These are phyloP conservation scores for Fusarium albosuccineum DNA, from an alignment of 2,329 filamentous ascomycete species.

Conservation along the genomic window DNA sequence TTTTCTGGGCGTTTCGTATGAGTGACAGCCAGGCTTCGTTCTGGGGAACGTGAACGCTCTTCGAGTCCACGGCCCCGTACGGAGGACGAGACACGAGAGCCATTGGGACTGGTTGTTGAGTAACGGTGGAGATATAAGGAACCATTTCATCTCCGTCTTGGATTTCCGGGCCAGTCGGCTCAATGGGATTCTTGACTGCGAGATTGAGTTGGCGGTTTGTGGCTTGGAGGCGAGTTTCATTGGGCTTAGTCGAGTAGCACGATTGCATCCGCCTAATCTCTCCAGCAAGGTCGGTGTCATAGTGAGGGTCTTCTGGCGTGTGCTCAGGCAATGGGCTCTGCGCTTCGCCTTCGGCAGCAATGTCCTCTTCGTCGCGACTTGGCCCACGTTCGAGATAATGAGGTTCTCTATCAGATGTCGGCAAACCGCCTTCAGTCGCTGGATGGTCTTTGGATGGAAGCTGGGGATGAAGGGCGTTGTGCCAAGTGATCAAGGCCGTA, in stretches of 20 bases:
- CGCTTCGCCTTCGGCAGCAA: background rate
- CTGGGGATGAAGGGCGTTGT: slow-evolving; percentile 62
- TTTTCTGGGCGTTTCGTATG: slow-evolving; percentile 71
- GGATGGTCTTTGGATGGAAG: slow-evolving; percentile 21
- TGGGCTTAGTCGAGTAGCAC: slow-evolving; percentile 61
- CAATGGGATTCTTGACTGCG: slow-evolving; percentile 64
- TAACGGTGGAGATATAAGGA: slow-evolving; percentile 67
- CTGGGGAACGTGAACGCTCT: slow-evolving; percentile 74
- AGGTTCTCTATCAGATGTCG: slow-evolving; percentile 7
- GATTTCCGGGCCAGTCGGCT: slow-evolving; percentile 66
- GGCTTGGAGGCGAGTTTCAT: slow-evolving; percentile 68
- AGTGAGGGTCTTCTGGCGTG: slow-evolving; percentile 70
- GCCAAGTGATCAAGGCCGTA: slow-evolving; percentile 79
- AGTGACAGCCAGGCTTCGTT: slow-evolving; percentile 81
- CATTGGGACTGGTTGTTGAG: slow-evolving; percentile 73
- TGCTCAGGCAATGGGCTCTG: slow-evolving; percentile 62
- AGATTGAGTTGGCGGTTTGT: slow-evolving; percentile 76
- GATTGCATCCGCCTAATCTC: slow-evolving; percentile 74
- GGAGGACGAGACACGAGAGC: slow-evolving; percentile 78
- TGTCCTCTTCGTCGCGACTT: background rate
- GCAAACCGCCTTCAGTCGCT: slow-evolving; percentile 1
- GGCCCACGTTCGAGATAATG: background rate
- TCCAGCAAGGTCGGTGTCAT: slow-evolving; percentile 70
- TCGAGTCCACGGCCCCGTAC: slow-evolving; percentile 73
- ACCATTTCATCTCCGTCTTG: slow-evolving; percentile 69